Conservation (phyloP, 2,329 filamentous ascomycete genomes). For the Fusarium duplospermum region DNA sequence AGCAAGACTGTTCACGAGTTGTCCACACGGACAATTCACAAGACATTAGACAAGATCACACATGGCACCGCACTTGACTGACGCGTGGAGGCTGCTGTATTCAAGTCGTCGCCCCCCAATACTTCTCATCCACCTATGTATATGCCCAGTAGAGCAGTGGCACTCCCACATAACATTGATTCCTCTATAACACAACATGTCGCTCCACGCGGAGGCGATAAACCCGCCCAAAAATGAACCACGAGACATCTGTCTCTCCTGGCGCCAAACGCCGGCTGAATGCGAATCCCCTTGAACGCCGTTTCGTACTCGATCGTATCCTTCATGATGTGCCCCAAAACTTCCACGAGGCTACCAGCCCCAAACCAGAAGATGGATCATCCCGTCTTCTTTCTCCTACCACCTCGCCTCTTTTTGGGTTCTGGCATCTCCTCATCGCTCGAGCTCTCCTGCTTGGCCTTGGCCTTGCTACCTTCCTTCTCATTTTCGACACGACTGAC, state of each 20-base stretch:
- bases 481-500: conserved; percentile 82
- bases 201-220: conserved; percentile 18
- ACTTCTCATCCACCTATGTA: not conserved
- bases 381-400: conserved; percentile 61
- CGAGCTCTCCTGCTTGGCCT: conserved; percentile 63
- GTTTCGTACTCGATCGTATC: conserved; percentile 41
- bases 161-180: conserved; percentile 6
- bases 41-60: not conserved
- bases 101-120: not conserved
- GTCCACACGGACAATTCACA: not conserved
- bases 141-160: not conserved
- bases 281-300: conserved; percentile 43
- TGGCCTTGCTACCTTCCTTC: conserved; percentile 57
- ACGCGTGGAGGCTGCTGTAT: not conserved
- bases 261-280: conserved; percentile 44
- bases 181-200: conserved; percentile 4
- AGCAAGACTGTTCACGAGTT: not conserved
- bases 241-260: conserved; percentile 26
- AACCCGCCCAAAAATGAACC: conserved; percentile 26
- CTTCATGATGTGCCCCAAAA: conserved; percentile 40
- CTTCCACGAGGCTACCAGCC: not conserved
- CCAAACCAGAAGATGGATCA: conserved; percentile 19
- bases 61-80: not conserved
- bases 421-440: conserved; percentile 62
- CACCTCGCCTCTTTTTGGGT: conserved; percentile 60